phyloP scores from a whole-genome alignment of 1,284 basidiomycete genomes.

The Uromyces viciae-fabae region DNA sequence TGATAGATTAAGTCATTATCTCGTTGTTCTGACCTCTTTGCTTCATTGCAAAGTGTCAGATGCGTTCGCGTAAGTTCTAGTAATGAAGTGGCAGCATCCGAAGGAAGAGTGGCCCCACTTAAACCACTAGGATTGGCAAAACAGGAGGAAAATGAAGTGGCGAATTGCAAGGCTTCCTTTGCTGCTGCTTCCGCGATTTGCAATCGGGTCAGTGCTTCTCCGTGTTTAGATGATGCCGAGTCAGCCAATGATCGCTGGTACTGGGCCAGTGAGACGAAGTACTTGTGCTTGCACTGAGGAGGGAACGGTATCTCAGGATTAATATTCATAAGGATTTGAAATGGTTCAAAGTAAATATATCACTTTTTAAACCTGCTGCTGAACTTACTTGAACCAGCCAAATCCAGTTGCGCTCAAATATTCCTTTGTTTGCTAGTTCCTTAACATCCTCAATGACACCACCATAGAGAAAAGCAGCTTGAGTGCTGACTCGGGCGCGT shows the following conservation, averaged over 20 bases:
- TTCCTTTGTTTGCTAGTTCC: slow-evolving; percentile 89
- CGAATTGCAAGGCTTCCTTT: slow-evolving; percentile 74
- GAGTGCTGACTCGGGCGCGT: slow-evolving; percentile 78
- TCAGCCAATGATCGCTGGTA: slow-evolving; percentile 82
- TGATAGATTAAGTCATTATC: slow-evolving; percentile 99
- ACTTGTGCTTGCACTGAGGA: slow-evolving; percentile 77
- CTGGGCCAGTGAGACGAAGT: slow-evolving; percentile 79
- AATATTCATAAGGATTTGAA: neutral
- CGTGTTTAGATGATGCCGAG: slow-evolving; percentile 71
- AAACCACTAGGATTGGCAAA: slow-evolving; percentile 59
- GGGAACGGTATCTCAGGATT: neutral
- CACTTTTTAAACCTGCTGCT: neutral
- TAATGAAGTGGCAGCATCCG: slow-evolving; percentile 75
- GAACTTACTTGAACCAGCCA: slow-evolving; percentile 69
- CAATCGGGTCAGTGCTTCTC: slow-evolving; percentile 77
- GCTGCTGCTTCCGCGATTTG: slow-evolving; percentile 73
- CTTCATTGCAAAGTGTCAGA: slow-evolving; percentile 70
- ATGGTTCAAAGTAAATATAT: neutral
- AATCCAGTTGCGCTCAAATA: slow-evolving; percentile 94
- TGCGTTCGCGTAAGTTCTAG: slow-evolving; percentile 79
- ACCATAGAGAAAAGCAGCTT: slow-evolving; percentile 75
- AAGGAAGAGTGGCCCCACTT: slow-evolving; percentile 76
- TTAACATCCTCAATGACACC: slow-evolving; percentile 80
- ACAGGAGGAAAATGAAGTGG: slow-evolving; percentile 68
- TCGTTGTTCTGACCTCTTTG: slow-evolving; percentile 69